These are phyloP conservation scores for Tuber melanosporum DNA, from an alignment of 495 filamentous ascomycete species.

Conservation along the genomic window DNA sequence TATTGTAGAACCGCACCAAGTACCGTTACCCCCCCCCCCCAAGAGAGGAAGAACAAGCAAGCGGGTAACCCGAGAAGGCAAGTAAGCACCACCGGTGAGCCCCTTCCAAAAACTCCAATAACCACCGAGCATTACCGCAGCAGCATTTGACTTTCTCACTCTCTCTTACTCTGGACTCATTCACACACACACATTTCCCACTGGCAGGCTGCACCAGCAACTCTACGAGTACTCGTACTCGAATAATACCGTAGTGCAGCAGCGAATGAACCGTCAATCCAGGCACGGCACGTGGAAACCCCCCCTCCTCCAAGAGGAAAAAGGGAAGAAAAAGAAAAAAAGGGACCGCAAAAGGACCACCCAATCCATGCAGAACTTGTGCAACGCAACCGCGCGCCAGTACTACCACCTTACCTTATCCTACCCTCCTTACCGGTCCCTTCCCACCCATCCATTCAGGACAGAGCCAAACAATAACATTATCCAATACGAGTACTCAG, in stretches of 20 bases:
- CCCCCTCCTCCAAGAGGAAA: neutral
- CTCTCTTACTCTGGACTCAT: neutral
- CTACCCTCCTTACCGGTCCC: neutral
- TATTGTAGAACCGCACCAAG: neutral
- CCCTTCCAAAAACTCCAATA: neutral
- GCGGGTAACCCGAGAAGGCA: neutral
- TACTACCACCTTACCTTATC: neutral
- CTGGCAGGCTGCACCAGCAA: neutral
- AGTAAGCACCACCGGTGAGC: neutral
- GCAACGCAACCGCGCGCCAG: neutral
- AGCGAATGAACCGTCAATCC: neutral
- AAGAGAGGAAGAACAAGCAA: neutral
- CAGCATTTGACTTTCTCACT: neutral
- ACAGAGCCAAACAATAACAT: neutral
- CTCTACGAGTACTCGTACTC: too few relatives aligned
- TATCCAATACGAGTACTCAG: neutral
- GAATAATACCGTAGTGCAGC: neutral
- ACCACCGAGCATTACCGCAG: neutral
- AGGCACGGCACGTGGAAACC: slow-evolving; percentile 4
- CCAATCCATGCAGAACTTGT: neutral
- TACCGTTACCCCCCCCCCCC: neutral
- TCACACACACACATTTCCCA: neutral
- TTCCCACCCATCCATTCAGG: neutral
- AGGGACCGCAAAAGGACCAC: neutral
- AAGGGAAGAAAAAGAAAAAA: neutral